Base-by-base conservation (phyloP, 805 yeast genomes). In the Teunomyces panamensis region DNA sequence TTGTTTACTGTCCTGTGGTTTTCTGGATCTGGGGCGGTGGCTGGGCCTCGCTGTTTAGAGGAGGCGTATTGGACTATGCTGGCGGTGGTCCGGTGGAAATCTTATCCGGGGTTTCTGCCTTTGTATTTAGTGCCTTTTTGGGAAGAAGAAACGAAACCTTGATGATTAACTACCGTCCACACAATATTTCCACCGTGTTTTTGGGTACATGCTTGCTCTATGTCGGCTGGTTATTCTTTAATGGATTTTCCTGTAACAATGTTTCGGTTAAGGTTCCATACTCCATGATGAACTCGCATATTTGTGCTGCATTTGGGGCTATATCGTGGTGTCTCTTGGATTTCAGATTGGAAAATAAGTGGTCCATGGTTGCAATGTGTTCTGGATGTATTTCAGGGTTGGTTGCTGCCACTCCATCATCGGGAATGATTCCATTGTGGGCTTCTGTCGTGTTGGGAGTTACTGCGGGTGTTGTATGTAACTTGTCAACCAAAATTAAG, bases 51-150 rank as follows among this genome's bases (percentile, higher is more conserved):
- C 43, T 52, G 11, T 73, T 65, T 65, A 75, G 82, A 56, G 92
- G 96, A 83, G 97, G 96, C 5, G 98, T 85, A 1, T 74, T 92
- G 44, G 99, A 92, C 65, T 92, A 88, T 66, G 99, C 99, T 20
- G 99, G 99, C 28, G 98, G 98, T 48, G 97, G 97, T 0, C 96
- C 97, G 0, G 97, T 92, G 26, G 98, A 92, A 65, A 89, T 94
- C 48, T 77, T 88, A 28, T 84, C 95, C 20, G 98, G 98, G 51
- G 86, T 90, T 20, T 87, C 89, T 30, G 97, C 96, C 1, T 84
- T 92, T 57, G 96, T 88, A 4, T 85, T 85, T 56, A 82, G 90
- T n/a, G 83, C 81, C 48, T 85, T 86, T 53, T 68, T 88, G 46
- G 96, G 97, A 8, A 80, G 87, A 57, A 78, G 97, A 65, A 77